Conservation (phyloP, 2,329 filamentous ascomycete species). For the Cladosporium sp. region DNA sequence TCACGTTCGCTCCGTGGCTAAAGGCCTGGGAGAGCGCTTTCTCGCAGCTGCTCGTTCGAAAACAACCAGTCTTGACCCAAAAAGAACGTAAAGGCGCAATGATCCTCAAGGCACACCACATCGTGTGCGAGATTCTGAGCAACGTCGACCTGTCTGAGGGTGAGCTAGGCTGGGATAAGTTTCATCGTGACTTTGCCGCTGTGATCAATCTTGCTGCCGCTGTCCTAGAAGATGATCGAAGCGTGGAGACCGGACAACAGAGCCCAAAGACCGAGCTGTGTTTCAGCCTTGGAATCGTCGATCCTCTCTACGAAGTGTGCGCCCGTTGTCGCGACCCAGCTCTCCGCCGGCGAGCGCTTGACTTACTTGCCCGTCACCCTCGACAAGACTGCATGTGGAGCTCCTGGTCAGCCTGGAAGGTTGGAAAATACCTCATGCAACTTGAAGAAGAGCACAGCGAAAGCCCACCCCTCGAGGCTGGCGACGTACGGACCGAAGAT, state of each 20-base stretch:
- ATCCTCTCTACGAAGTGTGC: constrained; percentile 21
- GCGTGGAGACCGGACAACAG: background rate
- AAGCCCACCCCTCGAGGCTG: constrained; percentile 8
- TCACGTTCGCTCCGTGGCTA: constrained; percentile 17
- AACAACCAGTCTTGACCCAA: constrained; percentile 1
- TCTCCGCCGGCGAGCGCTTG: constrained; percentile 17
- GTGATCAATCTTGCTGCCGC: constrained; percentile 21
- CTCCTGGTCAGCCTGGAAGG: constrained; percentile 22
- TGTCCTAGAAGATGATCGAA: constrained; percentile 13
- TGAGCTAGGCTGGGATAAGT: constrained; percentile 21
- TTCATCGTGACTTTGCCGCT: constrained; percentile 16
- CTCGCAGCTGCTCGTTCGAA: constrained; percentile 3
- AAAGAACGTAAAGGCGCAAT: constrained; percentile 19
- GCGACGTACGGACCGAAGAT: constrained; percentile 14
- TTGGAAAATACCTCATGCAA: constrained; percentile 20
- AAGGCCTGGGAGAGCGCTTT: constrained; percentile 20
- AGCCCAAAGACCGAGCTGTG: constrained; percentile 15
- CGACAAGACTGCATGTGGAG: constrained; percentile 21
- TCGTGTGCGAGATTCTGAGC: constrained; percentile 19
- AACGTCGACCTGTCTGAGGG: constrained; percentile 19
- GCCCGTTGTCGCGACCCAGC: constrained; percentile 19
- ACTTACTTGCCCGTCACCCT: constrained; percentile 20
- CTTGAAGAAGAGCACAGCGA: constrained; percentile 17
- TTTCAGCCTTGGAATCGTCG: constrained; percentile 20
- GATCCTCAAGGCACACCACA: constrained; percentile 22